Conservation (phyloP, 2,329 filamentous ascomycete genomes). For the Seiridium unicorne region DNA sequence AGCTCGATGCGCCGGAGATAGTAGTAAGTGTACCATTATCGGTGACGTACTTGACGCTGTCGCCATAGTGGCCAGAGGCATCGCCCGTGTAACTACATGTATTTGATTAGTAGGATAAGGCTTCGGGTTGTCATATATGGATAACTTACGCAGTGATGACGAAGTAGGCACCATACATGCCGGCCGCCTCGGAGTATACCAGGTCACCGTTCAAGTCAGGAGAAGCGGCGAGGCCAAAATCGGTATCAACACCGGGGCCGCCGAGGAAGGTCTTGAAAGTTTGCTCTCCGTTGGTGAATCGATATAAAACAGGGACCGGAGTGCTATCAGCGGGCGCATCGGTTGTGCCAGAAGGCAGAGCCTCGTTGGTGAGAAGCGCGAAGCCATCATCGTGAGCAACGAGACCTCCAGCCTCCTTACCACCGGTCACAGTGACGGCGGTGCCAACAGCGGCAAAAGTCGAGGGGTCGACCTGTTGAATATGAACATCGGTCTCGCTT, state of each 20-base stretch:
- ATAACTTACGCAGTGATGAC: conserved; percentile 46
- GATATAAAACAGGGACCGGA: conserved; percentile 58
- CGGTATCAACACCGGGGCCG: conserved; percentile 49
- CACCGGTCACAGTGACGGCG: conserved; percentile 49
- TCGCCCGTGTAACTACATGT: conserved; percentile 43
- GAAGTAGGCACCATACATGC: conserved; percentile 61
- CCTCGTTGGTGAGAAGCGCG: conserved; percentile 59
- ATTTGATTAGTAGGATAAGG: neutral
- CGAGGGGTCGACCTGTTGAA: conserved; percentile 53
- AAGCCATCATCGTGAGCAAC: conserved; percentile 64
- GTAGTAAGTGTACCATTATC: conserved; percentile 49
- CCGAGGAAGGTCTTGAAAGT: conserved; percentile 59
- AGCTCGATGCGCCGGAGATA: conserved; percentile 51
- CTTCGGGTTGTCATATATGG: neutral
- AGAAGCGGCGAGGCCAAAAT: conserved; percentile 45
- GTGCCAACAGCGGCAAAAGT: conserved; percentile 54
- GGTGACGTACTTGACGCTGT: conserved; percentile 43
- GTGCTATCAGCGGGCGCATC: conserved; percentile 45
- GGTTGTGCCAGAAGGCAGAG: conserved; percentile 46
- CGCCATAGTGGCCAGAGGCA: conserved; percentile 57
- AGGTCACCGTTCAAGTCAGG: conserved; percentile 63
- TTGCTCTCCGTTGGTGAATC: conserved; percentile 53
- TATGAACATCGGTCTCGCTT: conserved; percentile 52
- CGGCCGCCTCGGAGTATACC: conserved; percentile 54
- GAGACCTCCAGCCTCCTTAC: conserved; percentile 58